Base-by-base conservation (phyloP, 2,329 filamentous ascomycete genomes). In the Ascochyta lentis region DNA sequence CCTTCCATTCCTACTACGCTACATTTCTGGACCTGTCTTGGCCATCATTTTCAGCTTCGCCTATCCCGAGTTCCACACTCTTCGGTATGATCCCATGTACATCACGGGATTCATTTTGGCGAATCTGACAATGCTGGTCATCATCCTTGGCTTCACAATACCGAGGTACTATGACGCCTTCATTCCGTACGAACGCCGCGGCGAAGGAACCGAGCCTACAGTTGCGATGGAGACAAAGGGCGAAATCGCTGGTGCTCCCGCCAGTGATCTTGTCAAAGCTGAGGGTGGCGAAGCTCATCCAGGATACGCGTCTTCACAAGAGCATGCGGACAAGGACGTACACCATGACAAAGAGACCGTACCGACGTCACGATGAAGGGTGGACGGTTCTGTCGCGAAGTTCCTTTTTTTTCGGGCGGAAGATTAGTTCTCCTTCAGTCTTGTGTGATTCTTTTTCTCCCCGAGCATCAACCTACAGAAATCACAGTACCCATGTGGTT, bases 111-210 rank as follows among this genome's bases (percentile, higher is more conserved):
- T 74, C 43, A 71, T 72, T 24, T 22, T 74, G 2, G 64, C 70
- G 1, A 60, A 69, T 19, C 69, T 77, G 4, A 60, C 59, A 1
- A 68, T 86, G 35, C 38, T 84, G 0, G 62, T 80, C 9, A 77
- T 85, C 27, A 67, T 80, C 2, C 47, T 79, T 1, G 83, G 82
- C 6, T 78, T 84, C 37, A 71, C 84, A 5, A 66, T 83, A 27
- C 84, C 84, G 3, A 76, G 81, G 9, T 86, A 83, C 71, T 84
- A 81, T 60, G 77, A 84, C 60, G 69, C 79, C 4, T 78, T 86
- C 31, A 79, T 86, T 31, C 83, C 83, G 0, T 63, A 75, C 0
- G 62, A 75, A 3, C 77, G 83, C 1, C 73, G 77, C 0, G 69
- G 70, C 7, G 83, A 86, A 49, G 83, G 82, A 8, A 69, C 67